Base-by-base conservation (phyloP, 1,284 basidiomycete genomes). In the Volvariella surrecta region DNA sequence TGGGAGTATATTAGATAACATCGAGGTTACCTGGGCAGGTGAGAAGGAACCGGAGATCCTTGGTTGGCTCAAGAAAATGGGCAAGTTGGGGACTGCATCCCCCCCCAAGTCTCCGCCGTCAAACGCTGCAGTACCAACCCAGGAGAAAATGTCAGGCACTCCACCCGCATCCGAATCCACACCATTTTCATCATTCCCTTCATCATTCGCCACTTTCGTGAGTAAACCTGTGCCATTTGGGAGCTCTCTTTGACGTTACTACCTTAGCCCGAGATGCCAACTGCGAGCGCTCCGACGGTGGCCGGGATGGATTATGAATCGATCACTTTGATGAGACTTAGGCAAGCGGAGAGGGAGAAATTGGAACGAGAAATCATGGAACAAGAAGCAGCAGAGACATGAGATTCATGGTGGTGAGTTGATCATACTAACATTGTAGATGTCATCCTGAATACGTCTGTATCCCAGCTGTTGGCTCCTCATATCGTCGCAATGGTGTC, bases 311-410 rank as follows among this genome's bases (percentile, higher is more conserved):
- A 91, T 53, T 90, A 82, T 45, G 89, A 92, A 61, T 81, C 83
- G 11, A 60, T 89, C 43, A 91, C 88, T 1, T 67, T 93, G 32
- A 76, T 92, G 68, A 74, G 84, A 4, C 72, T 92, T 61, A 71
- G 89, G 22, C 86, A 91, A 57, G 80, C 86, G 2, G 87, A 89
- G 55, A 70, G 82, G 28, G 84, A 82, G 48, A 67, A 82, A 37
- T 56, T 91, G 21, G 89, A 88, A 53, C 70, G 76, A 49, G 83
- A 91, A 61, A 87, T 90, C 47, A 59, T 73, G 35, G 82, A 84
- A 54, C 70, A 74, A 46, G 84, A 87, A 50, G 77, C 68, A 6
- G 50, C 52, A 20, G 61, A 63, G 39, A 43, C 43, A 39, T 40
- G 41, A 39, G 41, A 21, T 16, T 45, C 44, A 15, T 20, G 34